A percentile compares a stretch with the other conserved stretches of the same genome.
These are phyloP conservation scores for Leishmania turanica DNA, from an alignment of 208 protist species.

Conservation along the genomic window DNA sequence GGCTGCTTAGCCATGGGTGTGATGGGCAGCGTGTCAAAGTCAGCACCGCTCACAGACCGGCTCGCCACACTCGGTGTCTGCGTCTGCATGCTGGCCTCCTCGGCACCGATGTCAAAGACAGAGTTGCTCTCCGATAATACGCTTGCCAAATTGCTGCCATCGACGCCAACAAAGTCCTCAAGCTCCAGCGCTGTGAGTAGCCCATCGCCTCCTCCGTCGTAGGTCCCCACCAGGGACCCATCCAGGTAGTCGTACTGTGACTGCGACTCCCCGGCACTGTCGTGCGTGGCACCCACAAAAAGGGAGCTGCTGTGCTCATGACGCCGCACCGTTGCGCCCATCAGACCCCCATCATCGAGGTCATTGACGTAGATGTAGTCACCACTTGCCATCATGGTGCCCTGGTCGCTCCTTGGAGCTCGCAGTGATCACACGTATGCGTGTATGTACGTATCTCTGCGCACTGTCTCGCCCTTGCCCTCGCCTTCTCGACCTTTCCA, in stretches of 20 bases:
- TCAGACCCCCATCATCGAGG: constrained; percentile 16
- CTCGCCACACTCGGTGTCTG: constrained; percentile 22
- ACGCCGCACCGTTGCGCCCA: not conserved
- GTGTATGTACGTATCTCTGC: not conserved
- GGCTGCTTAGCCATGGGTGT: constrained; percentile 24
- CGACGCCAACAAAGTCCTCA: constrained; percentile 28
- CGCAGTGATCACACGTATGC: not conserved
- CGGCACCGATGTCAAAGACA: constrained; percentile 26
- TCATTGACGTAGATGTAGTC: constrained; percentile 37
- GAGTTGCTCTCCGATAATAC: constrained; percentile 28
- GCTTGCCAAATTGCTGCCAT: constrained; percentile 17
- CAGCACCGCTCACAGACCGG: constrained; percentile 30
- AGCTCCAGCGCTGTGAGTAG: constrained; percentile 18
- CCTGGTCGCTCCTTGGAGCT: not conserved
- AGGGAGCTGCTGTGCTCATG: constrained; percentile 24
- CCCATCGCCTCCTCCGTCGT: constrained; percentile 2
- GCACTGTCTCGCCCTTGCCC: not conserved
- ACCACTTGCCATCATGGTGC: constrained; percentile 15
- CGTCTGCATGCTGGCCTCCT: constrained; percentile 13
- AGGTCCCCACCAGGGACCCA: constrained; percentile 9
- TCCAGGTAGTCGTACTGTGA: constrained; percentile 34
- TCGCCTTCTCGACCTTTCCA: not conserved
- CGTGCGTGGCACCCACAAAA: not conserved
- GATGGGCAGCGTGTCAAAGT: constrained; percentile 34
- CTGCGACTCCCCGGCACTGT: constrained; percentile 12